Evolutionary conservation across 2,329 filamentous ascomycete genomes (phyloP).

Genomic region (Samsoniella hepiali): DNA sequence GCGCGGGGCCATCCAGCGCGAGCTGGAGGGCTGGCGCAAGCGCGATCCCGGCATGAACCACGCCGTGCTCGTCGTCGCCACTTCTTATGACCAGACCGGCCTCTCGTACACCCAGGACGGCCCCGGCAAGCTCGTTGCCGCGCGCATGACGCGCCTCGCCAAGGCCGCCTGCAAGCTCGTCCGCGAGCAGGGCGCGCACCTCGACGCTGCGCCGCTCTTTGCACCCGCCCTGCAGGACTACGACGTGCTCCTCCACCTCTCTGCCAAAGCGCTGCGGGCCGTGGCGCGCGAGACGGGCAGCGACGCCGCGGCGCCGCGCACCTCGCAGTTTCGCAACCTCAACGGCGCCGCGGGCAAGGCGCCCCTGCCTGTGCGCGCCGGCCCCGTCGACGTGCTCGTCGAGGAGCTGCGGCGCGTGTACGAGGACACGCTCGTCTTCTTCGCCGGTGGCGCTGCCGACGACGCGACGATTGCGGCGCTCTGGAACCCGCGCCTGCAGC

Average conservation of each 20-base stretch:
- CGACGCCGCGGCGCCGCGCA: slow-evolving; percentile 36
- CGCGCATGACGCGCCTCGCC: slow-evolving; percentile 77
- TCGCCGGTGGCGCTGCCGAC: slow-evolving; percentile 61
- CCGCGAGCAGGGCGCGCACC: slow-evolving; percentile 46
- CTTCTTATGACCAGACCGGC: slow-evolving; percentile 73
- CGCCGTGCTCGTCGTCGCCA: slow-evolving; percentile 76
- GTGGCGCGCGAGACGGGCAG: slow-evolving; percentile 38
- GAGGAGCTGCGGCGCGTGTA: slow-evolving; percentile 66
- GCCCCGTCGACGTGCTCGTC: slow-evolving; percentile 62
- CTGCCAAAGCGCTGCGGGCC: slow-evolving; percentile 48
- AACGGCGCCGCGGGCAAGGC: slow-evolving; percentile 51
- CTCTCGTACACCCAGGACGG: slow-evolving; percentile 70
- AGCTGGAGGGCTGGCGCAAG: slow-evolving; percentile 80
- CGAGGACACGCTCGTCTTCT: slow-evolving; percentile 71
- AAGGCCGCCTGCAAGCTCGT: slow-evolving; percentile 68
- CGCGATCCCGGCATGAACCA: slow-evolving; percentile 87
- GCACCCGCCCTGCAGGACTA: slow-evolving; percentile 71
- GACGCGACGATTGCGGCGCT: slow-evolving; percentile 54
- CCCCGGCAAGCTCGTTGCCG: slow-evolving; percentile 79
- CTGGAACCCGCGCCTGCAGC: slow-evolving; percentile 54
- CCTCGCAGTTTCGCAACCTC: slow-evolving; percentile 77
- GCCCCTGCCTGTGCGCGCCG: slow-evolving; percentile 50
- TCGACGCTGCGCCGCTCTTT: slow-evolving; percentile 61
- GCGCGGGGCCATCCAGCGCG: slow-evolving; percentile 61
- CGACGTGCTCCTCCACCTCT: slow-evolving; percentile 78